Conservation (phyloP, 1,139 yeast genomes). For the Taphrina wiesneri region DNA sequence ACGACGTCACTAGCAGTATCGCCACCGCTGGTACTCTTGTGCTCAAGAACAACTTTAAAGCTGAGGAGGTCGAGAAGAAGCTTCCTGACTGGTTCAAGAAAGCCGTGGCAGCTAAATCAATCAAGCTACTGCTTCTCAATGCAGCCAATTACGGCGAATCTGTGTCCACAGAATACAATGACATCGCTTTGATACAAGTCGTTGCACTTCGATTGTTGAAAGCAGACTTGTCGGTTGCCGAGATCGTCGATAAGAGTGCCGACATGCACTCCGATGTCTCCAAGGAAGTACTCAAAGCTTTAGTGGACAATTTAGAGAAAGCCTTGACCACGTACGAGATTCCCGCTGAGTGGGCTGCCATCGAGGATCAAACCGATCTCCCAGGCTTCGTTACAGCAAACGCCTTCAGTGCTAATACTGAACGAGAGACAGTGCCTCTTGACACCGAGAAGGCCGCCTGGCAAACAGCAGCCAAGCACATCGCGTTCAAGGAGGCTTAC, state of each 20-base stretch:
- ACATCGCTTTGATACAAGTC: conserved; percentile 71
- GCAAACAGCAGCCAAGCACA: conserved; percentile 64
- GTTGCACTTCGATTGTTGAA: conserved; percentile 74
- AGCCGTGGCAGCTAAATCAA: conserved; percentile 56
- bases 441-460: conserved; percentile 52
- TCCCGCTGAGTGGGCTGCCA: conserved; percentile 43
- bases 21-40: conserved; percentile 61
- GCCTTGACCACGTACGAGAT: conserved; percentile 47
- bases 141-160: conserved; percentile 45
- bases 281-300: conserved; percentile 74
- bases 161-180: conserved; percentile 60
- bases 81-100: conserved; percentile 57
- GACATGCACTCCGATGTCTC: conserved; percentile 81
- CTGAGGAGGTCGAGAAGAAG: conserved; percentile 52
- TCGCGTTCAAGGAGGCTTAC: conserved; percentile 81
- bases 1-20: conserved; percentile 64
- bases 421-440: conserved; percentile 46
- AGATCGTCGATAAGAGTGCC: conserved; percentile 75
- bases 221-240: conserved; percentile 61
- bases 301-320: conserved; percentile 43
- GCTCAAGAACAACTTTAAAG: conserved; percentile 50
- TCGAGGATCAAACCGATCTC: conserved; percentile 47
- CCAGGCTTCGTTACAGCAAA: conserved; percentile 43
- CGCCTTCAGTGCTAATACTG: conserved; percentile 42
- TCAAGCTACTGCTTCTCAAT: conserved; percentile 43